phyloP scores from a whole-genome alignment of 192 early-diverging fungal species.

The Mortierella antarctica region DNA sequence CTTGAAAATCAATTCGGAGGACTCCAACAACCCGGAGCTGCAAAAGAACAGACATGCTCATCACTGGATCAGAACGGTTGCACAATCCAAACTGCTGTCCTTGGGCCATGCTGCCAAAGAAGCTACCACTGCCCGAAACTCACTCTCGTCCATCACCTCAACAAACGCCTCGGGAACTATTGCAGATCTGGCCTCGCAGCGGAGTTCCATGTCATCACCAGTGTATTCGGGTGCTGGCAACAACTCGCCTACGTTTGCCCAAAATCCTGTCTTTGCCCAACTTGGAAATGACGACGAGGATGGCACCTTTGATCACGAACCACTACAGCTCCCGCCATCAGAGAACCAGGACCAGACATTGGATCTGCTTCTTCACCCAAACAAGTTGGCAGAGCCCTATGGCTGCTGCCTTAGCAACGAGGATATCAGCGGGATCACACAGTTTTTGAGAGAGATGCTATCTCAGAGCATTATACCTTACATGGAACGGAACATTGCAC shows the following conservation, averaged over 20 bases:
- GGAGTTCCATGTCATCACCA: conserved; percentile 48
- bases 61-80: conserved; percentile 58
- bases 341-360: conserved; percentile 23
- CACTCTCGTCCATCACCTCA: conserved; percentile 29
- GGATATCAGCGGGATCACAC: conserved; percentile 64
- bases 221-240: conserved; percentile 48
- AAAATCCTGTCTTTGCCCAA: conserved; percentile 41
- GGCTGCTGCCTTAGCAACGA: conserved; percentile 64
- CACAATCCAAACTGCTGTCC: conserved; percentile 39
- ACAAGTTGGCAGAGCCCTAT: conserved; percentile 51
- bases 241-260: conserved; percentile 45
- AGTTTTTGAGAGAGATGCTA: conserved; percentile 68
- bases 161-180: conserved; percentile 24
- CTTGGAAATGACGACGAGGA: conserved; percentile 45
- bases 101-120: conserved; percentile 35
- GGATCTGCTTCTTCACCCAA: conserved; percentile 31
- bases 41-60: conserved; percentile 46
- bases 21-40: conserved; percentile 13
- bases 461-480: conserved; percentile 83
- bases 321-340: conserved; percentile 8
- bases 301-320: conserved; percentile 45
- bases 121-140: conserved; percentile 7
- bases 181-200: conserved; percentile 27
- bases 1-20: conserved; percentile 69
- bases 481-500: conserved; percentile 89